phyloP scores from a whole-genome alignment of 2,329 filamentous ascomycete genomes.

The Ophiostoma australiae region DNA sequence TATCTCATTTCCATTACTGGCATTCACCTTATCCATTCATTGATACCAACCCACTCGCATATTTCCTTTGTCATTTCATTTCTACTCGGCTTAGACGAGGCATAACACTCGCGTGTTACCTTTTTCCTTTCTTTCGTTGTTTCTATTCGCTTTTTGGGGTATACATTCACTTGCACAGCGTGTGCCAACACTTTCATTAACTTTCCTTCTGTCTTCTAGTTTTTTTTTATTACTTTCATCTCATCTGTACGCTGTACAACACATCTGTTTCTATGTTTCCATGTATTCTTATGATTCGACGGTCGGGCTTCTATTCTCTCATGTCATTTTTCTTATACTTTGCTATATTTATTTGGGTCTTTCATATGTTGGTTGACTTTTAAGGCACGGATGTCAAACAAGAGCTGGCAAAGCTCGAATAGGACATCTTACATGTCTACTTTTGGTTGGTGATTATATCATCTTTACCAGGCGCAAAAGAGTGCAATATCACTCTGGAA shows the following conservation, averaged over 20 bases:
- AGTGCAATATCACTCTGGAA: not conserved
- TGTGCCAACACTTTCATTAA: slow-evolving; percentile 7
- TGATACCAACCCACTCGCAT: slow-evolving; percentile 11
- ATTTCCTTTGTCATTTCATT: not conserved
- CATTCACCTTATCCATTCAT: slow-evolving; percentile 10
- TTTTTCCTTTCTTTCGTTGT: not conserved
- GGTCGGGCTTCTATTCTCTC: slow-evolving; percentile 17
- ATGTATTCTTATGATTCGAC: slow-evolving; percentile 15
- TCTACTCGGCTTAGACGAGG: slow-evolving; percentile 4
- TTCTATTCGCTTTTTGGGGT: not conserved
- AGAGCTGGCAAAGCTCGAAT: slow-evolving; percentile 9
- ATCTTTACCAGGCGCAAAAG: not conserved
- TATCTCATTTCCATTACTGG: not conserved
- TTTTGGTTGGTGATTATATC: not conserved
- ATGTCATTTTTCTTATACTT: not conserved
- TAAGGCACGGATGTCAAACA: not conserved
- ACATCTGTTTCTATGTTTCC: slow-evolving; percentile 15
- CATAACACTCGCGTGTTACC: slow-evolving; percentile 12
- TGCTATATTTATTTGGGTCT: not conserved
- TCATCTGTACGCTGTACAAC: not conserved
- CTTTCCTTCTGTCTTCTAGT: not conserved
- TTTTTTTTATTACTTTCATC: not conserved
- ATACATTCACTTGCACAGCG: slow-evolving; percentile 10
- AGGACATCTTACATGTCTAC: not conserved
- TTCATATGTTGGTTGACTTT: not conserved